phyloP scores from a whole-genome alignment of 2,329 filamentous ascomycete species.

The Beauveria asiatica region DNA sequence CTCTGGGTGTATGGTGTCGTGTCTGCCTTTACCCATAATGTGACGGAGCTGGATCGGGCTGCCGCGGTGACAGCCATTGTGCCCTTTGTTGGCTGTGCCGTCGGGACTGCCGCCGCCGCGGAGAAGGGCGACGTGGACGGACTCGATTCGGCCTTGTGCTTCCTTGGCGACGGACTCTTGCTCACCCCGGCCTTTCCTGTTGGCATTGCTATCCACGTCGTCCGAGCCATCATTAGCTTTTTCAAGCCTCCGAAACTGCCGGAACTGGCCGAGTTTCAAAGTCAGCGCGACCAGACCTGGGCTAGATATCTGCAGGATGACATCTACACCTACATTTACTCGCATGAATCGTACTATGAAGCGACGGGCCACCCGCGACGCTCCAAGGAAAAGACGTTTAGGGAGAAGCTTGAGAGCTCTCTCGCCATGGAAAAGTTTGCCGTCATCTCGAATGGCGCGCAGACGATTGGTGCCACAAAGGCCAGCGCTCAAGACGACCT shows the following conservation, averaged over 20 bases:
- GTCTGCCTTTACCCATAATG: neutral
- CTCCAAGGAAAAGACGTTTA: neutral
- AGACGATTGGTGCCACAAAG: neutral
- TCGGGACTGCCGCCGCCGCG: neutral
- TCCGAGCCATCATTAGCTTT: neutral
- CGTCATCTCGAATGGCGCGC: neutral
- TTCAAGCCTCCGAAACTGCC: neutral
- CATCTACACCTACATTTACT: neutral
- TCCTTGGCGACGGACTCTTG: neutral
- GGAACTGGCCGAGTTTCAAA: neutral
- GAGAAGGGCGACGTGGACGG: neutral
- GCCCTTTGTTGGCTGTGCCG: slow-evolving; percentile 3
- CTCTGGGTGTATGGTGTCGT: neutral
- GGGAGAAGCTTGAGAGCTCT: neutral
- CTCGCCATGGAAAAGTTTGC: neutral
- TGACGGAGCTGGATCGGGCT: neutral
- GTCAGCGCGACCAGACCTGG: neutral
- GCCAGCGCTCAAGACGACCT: neutral
- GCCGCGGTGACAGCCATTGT: neutral
- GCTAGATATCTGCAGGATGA: neutral
- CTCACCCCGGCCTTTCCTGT: neutral
- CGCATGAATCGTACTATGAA: neutral
- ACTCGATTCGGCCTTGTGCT: slow-evolving; percentile 1
- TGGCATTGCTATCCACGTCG: neutral
- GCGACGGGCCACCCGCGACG: neutral